These are phyloP conservation scores for Leccinum aurantiacum DNA, from an alignment of 768 basidiomycete species.

Conservation along the genomic window DNA sequence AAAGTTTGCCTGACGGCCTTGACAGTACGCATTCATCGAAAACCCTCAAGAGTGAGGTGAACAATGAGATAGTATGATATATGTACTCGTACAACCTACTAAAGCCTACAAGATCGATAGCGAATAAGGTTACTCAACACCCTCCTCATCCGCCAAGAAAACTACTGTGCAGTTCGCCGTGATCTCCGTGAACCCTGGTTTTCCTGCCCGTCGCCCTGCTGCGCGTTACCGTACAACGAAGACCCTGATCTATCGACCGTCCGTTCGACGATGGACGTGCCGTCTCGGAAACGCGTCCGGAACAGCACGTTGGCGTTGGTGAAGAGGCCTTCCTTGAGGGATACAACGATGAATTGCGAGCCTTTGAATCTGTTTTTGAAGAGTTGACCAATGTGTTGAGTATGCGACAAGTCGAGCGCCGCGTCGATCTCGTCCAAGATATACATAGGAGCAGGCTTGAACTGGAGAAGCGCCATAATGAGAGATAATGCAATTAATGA, in stretches of 20 bases:
- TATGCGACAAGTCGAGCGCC: conserved; percentile 92
- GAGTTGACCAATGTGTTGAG: conserved; percentile 97
- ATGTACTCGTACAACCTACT: conserved; percentile 6
- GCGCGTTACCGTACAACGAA: conserved; percentile 32
- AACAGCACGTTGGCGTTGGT: conserved; percentile 97
- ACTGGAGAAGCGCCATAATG: conserved; percentile 98
- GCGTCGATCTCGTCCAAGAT: conserved; percentile 99
- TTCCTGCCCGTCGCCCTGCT: conserved; percentile 14
- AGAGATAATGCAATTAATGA: conserved; percentile 96
- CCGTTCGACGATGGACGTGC: conserved; percentile 86
- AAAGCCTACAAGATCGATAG: conserved; percentile 15
- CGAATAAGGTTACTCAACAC: conserved; percentile 4
- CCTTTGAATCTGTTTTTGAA: conserved; percentile 98
- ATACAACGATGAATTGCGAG: conserved; percentile 97
- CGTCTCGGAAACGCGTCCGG: conserved; percentile 89
- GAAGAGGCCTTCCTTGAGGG: conserved; percentile 94
- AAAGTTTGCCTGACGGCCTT: neutral
- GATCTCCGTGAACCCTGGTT: conserved; percentile 19
- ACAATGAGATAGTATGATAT: neutral
- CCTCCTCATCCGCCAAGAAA: neutral
- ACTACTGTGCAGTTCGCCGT: conserved; percentile 14
- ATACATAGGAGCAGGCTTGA: conserved; percentile 99
- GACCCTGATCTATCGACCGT: conserved; percentile 67
- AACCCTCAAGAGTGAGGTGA: neutral
- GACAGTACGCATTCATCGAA: neutral